Evolutionary conservation across 2,329 filamentous ascomycete species (phyloP).

Genomic region (Nectriaceae sp.): DNA sequence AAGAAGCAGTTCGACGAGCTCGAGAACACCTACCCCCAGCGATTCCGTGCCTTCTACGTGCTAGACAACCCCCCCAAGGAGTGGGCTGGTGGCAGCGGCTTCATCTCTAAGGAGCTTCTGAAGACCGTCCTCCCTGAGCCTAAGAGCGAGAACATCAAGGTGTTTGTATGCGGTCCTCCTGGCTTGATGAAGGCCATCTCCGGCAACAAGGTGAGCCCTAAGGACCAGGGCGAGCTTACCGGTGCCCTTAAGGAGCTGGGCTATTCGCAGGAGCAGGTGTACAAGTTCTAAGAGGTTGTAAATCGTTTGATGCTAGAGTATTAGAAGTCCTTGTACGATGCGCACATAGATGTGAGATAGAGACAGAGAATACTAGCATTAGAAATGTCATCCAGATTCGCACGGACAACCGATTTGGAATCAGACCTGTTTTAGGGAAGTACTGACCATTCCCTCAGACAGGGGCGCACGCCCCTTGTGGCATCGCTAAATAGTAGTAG

Average conservation of each 20-base stretch:
- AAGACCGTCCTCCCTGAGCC: constrained; percentile 95
- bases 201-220: constrained; percentile 86
- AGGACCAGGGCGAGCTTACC: constrained; percentile 87
- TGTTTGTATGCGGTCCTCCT: constrained; percentile 94
- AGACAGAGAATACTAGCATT: constrained; percentile 5
- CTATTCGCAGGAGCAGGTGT: constrained; percentile 73
- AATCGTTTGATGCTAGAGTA: background rate
- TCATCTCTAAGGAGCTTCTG: constrained; percentile 85
- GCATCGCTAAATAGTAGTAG: no score
- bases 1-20: constrained; percentile 82
- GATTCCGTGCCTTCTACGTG: constrained; percentile 94
- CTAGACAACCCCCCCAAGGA: constrained; percentile 81
- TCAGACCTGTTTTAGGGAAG: no score
- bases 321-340: constrained; percentile 21
- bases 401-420: no score
- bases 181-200: constrained; percentile 92
- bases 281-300: constrained; percentile 73
- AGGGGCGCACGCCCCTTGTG: no score
- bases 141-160: constrained; percentile 88
- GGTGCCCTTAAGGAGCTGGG: constrained; percentile 84
- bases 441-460: no score
- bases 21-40: constrained; percentile 93
- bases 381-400: no score
- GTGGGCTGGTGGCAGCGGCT: constrained; percentile 78
- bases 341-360: constrained; percentile 27